These are phyloP conservation scores for Metschnikowia cubensis DNA, from an alignment of 805 yeast genomes.

Conservation along the genomic window DNA sequence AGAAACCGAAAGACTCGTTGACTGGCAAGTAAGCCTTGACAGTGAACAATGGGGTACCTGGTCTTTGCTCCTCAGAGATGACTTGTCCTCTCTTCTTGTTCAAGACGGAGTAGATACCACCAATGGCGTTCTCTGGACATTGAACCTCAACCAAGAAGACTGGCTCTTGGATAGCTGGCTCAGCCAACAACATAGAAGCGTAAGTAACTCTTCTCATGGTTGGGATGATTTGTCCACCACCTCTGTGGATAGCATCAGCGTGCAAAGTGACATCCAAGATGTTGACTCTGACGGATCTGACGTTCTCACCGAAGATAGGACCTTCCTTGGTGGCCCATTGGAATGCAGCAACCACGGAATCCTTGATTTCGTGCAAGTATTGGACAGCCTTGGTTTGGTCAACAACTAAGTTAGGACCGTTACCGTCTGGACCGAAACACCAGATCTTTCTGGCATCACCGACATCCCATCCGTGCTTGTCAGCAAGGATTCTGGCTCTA, in stretches of 20 bases:
- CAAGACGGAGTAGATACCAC: conserved; percentile 99
- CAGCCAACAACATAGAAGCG: conserved; percentile 97
- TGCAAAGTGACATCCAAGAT: conserved; percentile 98
- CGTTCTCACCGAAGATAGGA: conserved; percentile 94
- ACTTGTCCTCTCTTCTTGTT: conserved; percentile 99
- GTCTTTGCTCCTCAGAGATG: conserved; percentile 98
- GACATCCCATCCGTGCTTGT: conserved; percentile 99
- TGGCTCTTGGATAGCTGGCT: conserved; percentile 99
- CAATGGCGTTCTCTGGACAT: conserved; percentile 99
- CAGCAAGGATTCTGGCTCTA: conserved; percentile 98
- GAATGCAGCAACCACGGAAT: conserved; percentile 99
- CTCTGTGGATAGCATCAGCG: conserved; percentile 99
- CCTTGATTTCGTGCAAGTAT: conserved; percentile 98
- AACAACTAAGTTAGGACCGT: conserved; percentile 97
- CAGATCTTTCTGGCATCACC: conserved; percentile 99
- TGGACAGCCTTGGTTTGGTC: conserved; percentile 99
- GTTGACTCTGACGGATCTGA: conserved; percentile 97
- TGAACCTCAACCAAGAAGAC: conserved; percentile 98
- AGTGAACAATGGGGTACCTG: conserved; percentile 99
- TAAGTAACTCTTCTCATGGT: conserved; percentile 99
- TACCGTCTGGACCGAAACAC: conserved; percentile 99
- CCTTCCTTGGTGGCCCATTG: conserved; percentile 99
- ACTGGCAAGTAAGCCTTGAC: conserved; percentile 99
- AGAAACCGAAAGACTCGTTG: conserved; percentile 99
- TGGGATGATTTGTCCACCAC: conserved; percentile 99